Percentiles rank a stretch among this genome's conserved stretches.
phyloP scores from a whole-genome alignment of 257 asterid species.

The Buddleja alternifolia region DNA sequence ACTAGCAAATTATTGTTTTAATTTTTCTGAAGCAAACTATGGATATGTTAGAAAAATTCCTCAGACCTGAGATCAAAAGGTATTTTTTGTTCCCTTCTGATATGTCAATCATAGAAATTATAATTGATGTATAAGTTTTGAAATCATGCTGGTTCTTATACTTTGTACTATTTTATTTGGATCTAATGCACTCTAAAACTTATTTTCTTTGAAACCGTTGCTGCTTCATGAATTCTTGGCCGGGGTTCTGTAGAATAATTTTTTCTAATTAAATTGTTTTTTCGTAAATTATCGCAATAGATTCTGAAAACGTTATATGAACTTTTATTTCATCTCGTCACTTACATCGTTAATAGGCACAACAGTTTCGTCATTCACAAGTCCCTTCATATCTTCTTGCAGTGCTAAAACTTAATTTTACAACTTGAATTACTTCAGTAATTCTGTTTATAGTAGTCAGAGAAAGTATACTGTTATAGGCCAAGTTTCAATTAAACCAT shows the following conservation, averaged over 20 bases:
- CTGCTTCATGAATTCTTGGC: background rate
- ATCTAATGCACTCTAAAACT: background rate
- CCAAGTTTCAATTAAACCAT: background rate
- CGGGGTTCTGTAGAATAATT: background rate
- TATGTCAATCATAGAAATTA: background rate
- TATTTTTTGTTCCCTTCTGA: background rate
- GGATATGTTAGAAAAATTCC: background rate
- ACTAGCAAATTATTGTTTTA: background rate
- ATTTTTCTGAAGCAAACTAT: background rate
- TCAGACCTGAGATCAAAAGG: background rate
- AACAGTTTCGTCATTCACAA: background rate
- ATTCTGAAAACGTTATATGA: background rate
- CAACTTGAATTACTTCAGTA: background rate
- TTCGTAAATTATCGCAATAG: background rate
- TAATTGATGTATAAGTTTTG: no score
- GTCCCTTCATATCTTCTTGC: no score
- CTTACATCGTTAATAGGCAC: no score
- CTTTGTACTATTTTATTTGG: background rate
- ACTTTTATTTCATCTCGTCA: background rate
- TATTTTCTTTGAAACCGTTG: background rate
- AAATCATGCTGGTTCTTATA: background rate
- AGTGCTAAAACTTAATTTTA: slow-evolving; percentile 3
- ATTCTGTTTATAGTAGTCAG: no score
- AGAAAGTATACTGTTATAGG: background rate
- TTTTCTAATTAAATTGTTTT: background rate